Evolutionary conservation across 345 rosid species (phyloP).

Genomic region (Conringia planisiliqua): DNA sequence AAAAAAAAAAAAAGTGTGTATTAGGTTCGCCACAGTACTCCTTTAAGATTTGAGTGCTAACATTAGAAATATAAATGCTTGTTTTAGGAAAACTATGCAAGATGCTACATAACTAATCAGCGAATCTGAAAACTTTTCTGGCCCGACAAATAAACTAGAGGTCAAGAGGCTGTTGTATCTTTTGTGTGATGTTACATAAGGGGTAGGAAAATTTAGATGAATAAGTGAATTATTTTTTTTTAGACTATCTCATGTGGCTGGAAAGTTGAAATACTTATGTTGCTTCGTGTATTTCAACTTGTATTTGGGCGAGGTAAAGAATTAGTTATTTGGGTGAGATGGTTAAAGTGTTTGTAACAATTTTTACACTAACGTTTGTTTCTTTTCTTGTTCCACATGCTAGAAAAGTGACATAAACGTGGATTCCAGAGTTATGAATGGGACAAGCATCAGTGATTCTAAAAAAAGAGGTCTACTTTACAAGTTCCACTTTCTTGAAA

Average conservation of each 20-base stretch:
- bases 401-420: conserved; percentile 24
- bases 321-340: background rate
- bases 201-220: background rate
- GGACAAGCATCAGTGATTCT: conserved; percentile 3
- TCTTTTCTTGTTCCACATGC: conserved; percentile 19
- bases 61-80: background rate
- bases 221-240: background rate
- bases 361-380: background rate
- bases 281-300: background rate
- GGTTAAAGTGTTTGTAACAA: background rate
- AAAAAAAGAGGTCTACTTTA: conserved; percentile 23
- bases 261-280: background rate
- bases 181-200: background rate
- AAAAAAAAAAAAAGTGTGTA: background rate
- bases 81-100: background rate
- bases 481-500: conserved; percentile 1
- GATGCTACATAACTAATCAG: background rate
- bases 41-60: background rate
- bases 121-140: background rate
- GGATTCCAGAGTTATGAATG: conserved; percentile 22
- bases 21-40: background rate
- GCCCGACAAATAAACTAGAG: background rate
- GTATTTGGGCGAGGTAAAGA: background rate
- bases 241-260: background rate
- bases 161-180: background rate